A percentile compares a stretch with the other conserved stretches of the same genome.
Conservation (phyloP, 2,329 filamentous ascomycete species). For the Tolypocladium tropicale region DNA sequence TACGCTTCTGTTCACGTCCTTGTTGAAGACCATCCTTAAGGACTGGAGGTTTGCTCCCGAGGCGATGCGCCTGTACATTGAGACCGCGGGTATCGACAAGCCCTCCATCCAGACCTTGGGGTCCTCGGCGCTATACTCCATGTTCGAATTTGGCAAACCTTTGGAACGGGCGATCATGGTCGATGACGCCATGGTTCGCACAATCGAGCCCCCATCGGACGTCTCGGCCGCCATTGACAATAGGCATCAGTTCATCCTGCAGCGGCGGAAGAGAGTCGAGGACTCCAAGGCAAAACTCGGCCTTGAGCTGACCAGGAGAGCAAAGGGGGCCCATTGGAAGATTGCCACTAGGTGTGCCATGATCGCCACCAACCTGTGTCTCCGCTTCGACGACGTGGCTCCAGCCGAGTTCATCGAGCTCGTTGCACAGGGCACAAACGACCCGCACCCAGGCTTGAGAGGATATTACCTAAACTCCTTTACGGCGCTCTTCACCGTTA, state of each 20-base stretch:
- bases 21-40: constrained; percentile 76
- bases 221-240: constrained; percentile 47
- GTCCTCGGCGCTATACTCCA: constrained; percentile 67
- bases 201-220: constrained; percentile 59
- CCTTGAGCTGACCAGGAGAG: constrained; percentile 67
- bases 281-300: constrained; percentile 72
- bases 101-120: constrained; percentile 88
- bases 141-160: constrained; percentile 86
- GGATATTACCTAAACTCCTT: constrained; percentile 74
- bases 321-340: constrained; percentile 86
- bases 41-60: constrained; percentile 94
- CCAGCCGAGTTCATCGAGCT: constrained; percentile 75
- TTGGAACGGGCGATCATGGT: constrained; percentile 80
- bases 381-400: constrained; percentile 84
- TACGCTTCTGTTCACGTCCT: constrained; percentile 76
- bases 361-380: constrained; percentile 80
- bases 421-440: constrained; percentile 72
- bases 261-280: constrained; percentile 69
- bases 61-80: constrained; percentile 83
- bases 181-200: constrained; percentile 58
- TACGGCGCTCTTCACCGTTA: constrained; percentile 64
- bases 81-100: constrained; percentile 83
- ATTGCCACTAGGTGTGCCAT: constrained; percentile 82
- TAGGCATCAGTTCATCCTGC: constrained; percentile 61
- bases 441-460: constrained; percentile 79